phyloP scores from a whole-genome alignment of 257 asterid species.

The Primulina huaijiensis region DNA sequence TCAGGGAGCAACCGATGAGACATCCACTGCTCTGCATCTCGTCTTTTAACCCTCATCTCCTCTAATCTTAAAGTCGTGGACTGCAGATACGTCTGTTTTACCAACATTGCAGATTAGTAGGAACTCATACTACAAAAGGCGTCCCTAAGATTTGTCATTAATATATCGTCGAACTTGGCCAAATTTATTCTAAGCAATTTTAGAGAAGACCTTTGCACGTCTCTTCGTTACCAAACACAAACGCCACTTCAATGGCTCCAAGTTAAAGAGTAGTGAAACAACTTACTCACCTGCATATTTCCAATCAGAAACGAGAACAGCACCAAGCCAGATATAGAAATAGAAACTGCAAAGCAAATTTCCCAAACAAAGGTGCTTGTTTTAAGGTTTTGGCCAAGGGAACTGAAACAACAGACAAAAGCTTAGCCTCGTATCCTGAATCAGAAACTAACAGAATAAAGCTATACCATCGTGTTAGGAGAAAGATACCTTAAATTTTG shows the following conservation, averaged over 20 bases:
- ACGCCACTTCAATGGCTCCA: background rate
- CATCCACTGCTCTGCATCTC: conserved; percentile 99
- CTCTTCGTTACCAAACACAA: background rate
- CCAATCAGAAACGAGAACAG: conserved; percentile 91
- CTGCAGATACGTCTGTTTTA: conserved; percentile 84
- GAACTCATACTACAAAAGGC: conserved; percentile 6
- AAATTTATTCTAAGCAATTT: background rate
- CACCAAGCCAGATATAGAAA: conserved; percentile 94
- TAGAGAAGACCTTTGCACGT: conserved; percentile 1
- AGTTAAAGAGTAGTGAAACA: background rate
- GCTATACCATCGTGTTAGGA: conserved; percentile 18
- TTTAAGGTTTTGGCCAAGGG: conserved; percentile 95
- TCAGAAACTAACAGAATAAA: conserved; percentile 11
- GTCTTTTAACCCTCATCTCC: conserved; percentile 97
- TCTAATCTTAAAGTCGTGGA: conserved; percentile 86
- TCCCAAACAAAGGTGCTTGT: conserved; percentile 95
- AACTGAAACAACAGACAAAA: conserved; percentile 50
- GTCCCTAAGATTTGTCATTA: background rate
- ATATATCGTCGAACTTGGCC: background rate
- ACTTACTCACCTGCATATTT: conserved; percentile 85
- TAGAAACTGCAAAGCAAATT: conserved; percentile 87
- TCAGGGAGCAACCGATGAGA: conserved; percentile 93
- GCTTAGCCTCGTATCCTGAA: conserved; percentile 16
- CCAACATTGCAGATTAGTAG: conserved; percentile 24
- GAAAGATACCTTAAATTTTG: conserved; percentile 80